Percentiles rank a stretch among this genome's conserved stretches.
Conservation (phyloP, 23 red algal genomes). For the Cyanidium caldarium region DNA sequence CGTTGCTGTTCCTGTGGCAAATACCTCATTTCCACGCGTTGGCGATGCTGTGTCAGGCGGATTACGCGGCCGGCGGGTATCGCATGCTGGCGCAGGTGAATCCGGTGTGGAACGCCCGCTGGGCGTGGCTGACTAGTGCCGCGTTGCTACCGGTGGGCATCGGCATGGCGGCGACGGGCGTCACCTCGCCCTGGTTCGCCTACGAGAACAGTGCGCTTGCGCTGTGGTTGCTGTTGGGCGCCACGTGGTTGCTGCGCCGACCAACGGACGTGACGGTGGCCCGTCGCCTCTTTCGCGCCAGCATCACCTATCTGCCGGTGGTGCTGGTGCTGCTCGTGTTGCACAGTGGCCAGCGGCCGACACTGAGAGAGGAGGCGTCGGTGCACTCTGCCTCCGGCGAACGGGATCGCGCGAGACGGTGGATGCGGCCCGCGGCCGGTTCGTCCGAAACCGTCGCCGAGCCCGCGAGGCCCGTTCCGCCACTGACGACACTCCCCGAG, state of each 20-base stretch:
- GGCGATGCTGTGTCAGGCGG: conserved; percentile 35
- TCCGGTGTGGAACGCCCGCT: conserved; percentile 38
- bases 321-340: conserved; percentile 8
- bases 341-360: not conserved
- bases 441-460: no score
- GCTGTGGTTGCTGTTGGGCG: conserved; percentile 30
- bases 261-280: conserved; percentile 34
- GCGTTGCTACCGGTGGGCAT: conserved; percentile 47
- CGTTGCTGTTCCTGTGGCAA: conserved; percentile 77
- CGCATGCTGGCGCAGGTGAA: conserved; percentile 57
- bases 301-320: conserved; percentile 20
- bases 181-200: conserved; percentile 34
- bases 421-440: no score
- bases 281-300: conserved; percentile 22
- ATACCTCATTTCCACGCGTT: conserved; percentile 98
- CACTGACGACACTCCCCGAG: no score
- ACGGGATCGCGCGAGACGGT: no score
- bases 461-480: no score
- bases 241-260: conserved; percentile 11
- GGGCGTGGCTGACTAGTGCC: conserved; percentile 17
- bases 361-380: no score
- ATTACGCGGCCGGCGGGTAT: conserved; percentile 52
- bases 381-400: no score
- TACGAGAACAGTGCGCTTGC: conserved; percentile 23
- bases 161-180: conserved; percentile 7